Evolutionary conservation across 2,329 filamentous ascomycete species (phyloP), one percentile per base, ranked within the genome.

Genomic region (Capronia coronata): DNA sequence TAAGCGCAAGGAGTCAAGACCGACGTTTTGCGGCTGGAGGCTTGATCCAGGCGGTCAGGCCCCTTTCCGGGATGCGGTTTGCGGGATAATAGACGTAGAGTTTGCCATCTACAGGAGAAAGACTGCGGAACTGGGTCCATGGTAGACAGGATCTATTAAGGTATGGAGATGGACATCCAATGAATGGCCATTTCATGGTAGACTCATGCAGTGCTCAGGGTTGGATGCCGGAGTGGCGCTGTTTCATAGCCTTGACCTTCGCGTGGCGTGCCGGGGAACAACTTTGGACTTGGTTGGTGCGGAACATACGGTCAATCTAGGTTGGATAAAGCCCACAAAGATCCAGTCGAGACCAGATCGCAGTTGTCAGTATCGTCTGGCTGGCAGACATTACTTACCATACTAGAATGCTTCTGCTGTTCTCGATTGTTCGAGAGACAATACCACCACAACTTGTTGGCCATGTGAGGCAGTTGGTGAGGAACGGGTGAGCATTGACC

Each of bases 1-100:
- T 56, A 56, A 56, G 54, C 54, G 54, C 54, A 52, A 56, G 54
- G 54, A 52, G 54, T 11, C 13, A 43, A 49, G 29, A 16, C 32
- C 37, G 45, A 13, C 34, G 50, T 52, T 52, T 52, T 18, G 41
- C 18, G 43, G 39, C 34, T 43, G 32, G 25, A 44, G 30, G 41
- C 48, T 47, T 49, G 48, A 56, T 49, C 54, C 54, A 51, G 51
- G 54, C 19, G 11, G 30, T 44, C 14, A 32, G 48, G 32, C 45
- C 54, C 54, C 54, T 48, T 46, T 46, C 39, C 21, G 34, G 41
- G 47, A 39, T 35, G 38, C 22, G 45, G 40, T 2, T 37, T 44
- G 51, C 32, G 32, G 46, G 40, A 48, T 46, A 48, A 48, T 46
- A 48, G 46, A 48, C 35, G 29, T 30, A 13, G 14, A 35, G n/a